Evolutionary conservation across 176 grass and related monocot genomes (phyloP).

Genomic region (Pontederia crassipes): DNA sequence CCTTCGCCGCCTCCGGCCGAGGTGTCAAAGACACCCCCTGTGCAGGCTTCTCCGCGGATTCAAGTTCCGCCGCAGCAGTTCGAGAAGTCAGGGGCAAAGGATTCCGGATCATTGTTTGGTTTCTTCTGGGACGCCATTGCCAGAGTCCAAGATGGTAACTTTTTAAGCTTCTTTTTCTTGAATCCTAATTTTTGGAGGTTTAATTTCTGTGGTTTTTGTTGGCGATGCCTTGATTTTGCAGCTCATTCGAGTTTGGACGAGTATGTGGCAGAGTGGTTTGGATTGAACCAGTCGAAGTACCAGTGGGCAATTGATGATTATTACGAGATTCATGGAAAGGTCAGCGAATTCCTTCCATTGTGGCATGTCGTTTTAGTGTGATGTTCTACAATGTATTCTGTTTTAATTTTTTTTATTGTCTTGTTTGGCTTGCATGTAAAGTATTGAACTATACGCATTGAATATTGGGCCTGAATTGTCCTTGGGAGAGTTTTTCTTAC

Average conservation of each 20-base stretch:
- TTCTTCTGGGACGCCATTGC: slow-evolving; percentile 52
- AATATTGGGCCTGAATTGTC: too few relatives aligned
- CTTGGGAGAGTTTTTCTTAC: too few relatives aligned
- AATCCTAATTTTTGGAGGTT: slow-evolving; percentile 7
- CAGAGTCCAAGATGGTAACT: slow-evolving; percentile 60
- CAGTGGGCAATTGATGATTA: slow-evolving; percentile 70
- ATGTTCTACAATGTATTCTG: too few relatives aligned
- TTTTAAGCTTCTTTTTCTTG: background rate
- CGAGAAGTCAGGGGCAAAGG: slow-evolving; percentile 8
- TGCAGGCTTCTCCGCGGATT: slow-evolving; percentile 20
- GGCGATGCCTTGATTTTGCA: slow-evolving; percentile 12
- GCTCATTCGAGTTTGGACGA: slow-evolving; percentile 69
- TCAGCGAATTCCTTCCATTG: slow-evolving; percentile 4
- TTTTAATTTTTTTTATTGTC: too few relatives aligned
- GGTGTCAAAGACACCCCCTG: background rate
- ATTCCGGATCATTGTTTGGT: slow-evolving; percentile 19
- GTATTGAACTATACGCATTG: too few relatives aligned
- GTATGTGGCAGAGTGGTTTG: slow-evolving; percentile 74
- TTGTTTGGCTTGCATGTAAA: too few relatives aligned
- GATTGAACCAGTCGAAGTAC: slow-evolving; percentile 76
- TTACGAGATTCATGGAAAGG: slow-evolving; percentile 49
- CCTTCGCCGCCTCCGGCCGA: background rate
- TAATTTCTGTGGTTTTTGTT: background rate
- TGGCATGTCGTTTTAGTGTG: too few relatives aligned
- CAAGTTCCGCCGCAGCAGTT: slow-evolving; percentile 55